Base-by-base conservation (phyloP, 495 filamentous ascomycete species). In the Hamigera avellanea region DNA sequence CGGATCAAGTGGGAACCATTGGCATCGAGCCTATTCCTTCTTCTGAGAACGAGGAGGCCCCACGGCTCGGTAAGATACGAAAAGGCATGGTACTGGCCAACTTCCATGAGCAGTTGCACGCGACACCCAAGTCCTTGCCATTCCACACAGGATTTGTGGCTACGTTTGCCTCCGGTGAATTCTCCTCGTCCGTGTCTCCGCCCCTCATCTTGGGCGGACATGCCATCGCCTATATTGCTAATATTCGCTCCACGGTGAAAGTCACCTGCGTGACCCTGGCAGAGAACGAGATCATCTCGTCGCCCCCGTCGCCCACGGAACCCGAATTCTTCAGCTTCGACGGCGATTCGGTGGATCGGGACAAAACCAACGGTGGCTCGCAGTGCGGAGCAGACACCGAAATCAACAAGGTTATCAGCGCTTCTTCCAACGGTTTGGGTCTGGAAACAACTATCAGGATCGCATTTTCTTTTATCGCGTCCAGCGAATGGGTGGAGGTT, bases 1-100 rank as follows among this genome's bases (percentile, higher is more conserved):
- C 75, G 10, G 91, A 84, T 34, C 86, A 95, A 64, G 89, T 91
- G 2, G 91, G 93, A 2, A 93, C 86, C 2, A 75, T 98, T 17
- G 89, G 88, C 2, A 62, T 95, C 39, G 72, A 82, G 14, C 75
- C 81, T 1, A 57, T 71, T 28, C 41, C 52, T 1, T 44, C 43
- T 14, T 38, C 48, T 18, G 41, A 55, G 7, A 39, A 52, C 8
- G 50, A 48, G 8, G 35, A 41, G 12, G 35, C 44, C 2, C 51
- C 50, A 9, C 51, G 48, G 13, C 45, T 65, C 27, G 54, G 51
- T 33, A 68, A 74, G 21, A 67, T 91, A 13, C 75, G 86, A 27
- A 91, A 88, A 50, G 89, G 89, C 14, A 87, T 91, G 79, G 76
- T 95, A 4, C 53, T 94, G 8, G 69, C 75, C 6, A 64, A 78